Evolutionary conservation across 306 rosid genomes (phyloP).

Genomic region (barrel medic (Medicago truncatula)): MtrunA17r5.0-ANR NC_053043.1:46807001-46807500

Average conservation of each 20-base stretch:
- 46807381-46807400: constrained; percentile 7
- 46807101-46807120: background rate
- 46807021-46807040: background rate
- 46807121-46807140: background rate
- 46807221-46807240: no score
- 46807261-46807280: no score
- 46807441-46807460: background rate
- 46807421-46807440: constrained; percentile 11
- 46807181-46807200: no score
- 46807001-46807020: constrained; percentile 5
- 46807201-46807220: no score
- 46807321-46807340: no score
- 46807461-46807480: constrained; percentile 18
- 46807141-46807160: background rate
- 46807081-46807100: background rate
- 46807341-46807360: no score
- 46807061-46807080: background rate
- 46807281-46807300: no score
- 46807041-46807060: constrained; percentile 7
- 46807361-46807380: background rate
- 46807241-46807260: no score
- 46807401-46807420: constrained; percentile 18
- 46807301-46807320: no score
- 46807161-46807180: background rate
- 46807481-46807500: constrained; percentile 3